Conservation (phyloP, 2,329 filamentous ascomycete genomes). For the Sclerotinia trifoliorum region DNA sequence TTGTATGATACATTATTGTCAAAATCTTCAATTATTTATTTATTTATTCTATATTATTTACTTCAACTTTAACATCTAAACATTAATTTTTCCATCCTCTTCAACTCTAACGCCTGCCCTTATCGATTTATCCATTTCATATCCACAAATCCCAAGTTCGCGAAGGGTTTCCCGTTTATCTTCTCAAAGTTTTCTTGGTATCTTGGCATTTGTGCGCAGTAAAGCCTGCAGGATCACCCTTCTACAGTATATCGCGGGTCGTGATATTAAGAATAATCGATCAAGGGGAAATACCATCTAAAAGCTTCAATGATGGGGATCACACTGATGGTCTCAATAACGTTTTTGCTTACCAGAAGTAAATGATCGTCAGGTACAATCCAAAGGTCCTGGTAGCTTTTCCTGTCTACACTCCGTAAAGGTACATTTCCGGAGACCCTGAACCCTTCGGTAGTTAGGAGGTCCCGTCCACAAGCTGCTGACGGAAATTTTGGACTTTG, state of each 20-base stretch:
- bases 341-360: not conserved
- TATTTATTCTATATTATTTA: too few relatives aligned
- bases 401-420: not conserved
- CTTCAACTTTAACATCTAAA: too few relatives aligned
- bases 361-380: slow-evolving; percentile 7
- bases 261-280: not conserved
- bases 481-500: not conserved
- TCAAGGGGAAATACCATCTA: not conserved
- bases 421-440: not conserved
- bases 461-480: not conserved
- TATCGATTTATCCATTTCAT: too few relatives aligned
- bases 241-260: not conserved
- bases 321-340: not conserved
- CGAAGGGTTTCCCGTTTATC: not conserved
- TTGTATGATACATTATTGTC: too few relatives aligned
- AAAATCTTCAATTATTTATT: too few relatives aligned
- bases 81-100: too few relatives aligned
- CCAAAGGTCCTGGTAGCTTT: not conserved
- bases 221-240: not conserved
- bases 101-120: too few relatives aligned
- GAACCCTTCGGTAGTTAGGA: not conserved
- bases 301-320: not conserved
- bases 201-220: slow-evolving; percentile 9
- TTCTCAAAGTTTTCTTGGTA: not conserved
- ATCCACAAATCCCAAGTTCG: too few relatives aligned